phyloP scores from a whole-genome alignment of 768 basidiomycete species.

The Sarcodon sp. region DNA sequence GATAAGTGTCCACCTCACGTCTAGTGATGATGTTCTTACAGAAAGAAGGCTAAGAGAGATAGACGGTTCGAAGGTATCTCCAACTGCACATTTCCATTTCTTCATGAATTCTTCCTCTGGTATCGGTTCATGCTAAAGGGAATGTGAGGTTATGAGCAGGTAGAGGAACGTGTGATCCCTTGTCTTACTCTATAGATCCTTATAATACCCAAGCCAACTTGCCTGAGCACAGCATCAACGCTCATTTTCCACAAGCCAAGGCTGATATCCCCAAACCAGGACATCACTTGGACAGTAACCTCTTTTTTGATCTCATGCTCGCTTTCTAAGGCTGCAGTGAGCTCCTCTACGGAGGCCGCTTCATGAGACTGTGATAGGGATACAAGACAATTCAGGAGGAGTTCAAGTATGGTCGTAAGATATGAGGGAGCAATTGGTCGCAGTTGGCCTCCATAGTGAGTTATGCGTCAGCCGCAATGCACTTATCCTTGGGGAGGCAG shows the following conservation, averaged over 20 bases:
- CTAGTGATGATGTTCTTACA: slow-evolving; percentile 27
- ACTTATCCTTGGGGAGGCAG: slow-evolving; percentile 1
- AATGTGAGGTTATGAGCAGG: background rate
- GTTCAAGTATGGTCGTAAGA: slow-evolving; percentile 59
- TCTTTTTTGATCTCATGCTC: slow-evolving; percentile 58
- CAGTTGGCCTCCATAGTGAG: slow-evolving; percentile 38
- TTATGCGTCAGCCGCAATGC: slow-evolving; percentile 1
- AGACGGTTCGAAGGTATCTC: slow-evolving; percentile 57
- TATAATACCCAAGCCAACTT: slow-evolving; percentile 70
- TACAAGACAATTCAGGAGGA: slow-evolving; percentile 64
- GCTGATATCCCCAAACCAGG: slow-evolving; percentile 64
- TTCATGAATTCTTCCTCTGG: slow-evolving; percentile 38
- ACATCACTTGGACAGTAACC: slow-evolving; percentile 58
- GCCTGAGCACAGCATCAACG: slow-evolving; percentile 42
- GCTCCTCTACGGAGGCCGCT: slow-evolving; percentile 41
- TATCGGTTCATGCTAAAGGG: slow-evolving; percentile 44
- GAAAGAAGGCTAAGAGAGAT: slow-evolving; percentile 59
- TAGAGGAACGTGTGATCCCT: background rate
- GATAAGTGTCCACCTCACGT: background rate
- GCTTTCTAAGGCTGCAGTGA: slow-evolving; percentile 48
- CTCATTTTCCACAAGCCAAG: slow-evolving; percentile 53
- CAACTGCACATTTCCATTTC: slow-evolving; percentile 64
- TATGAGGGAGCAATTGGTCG: slow-evolving; percentile 59
- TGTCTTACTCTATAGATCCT: slow-evolving; percentile 38
- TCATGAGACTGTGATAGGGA: slow-evolving; percentile 41